Conservation (phyloP, 2,329 filamentous ascomycete species). For the Chrysoporthe austroafricana region DNA sequence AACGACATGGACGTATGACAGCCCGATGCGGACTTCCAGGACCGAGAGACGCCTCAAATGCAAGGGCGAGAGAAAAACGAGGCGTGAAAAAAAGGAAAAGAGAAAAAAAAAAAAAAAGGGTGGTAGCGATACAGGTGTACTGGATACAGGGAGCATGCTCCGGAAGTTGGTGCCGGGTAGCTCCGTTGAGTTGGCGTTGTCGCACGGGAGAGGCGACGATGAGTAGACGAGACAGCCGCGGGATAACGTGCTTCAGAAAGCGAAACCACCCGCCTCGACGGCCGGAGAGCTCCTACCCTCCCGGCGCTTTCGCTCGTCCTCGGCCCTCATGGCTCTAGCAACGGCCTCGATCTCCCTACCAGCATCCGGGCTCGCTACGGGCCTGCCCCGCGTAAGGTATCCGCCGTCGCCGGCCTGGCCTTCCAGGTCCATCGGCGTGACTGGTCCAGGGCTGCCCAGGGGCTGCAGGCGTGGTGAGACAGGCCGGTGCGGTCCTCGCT, state of each 20-base stretch:
- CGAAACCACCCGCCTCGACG: conserved; percentile 38
- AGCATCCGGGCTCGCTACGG: conserved; percentile 30
- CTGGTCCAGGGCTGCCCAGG: conserved; percentile 61
- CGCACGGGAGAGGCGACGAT: not conserved
- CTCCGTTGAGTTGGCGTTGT: not conserved
- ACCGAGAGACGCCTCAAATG: conserved; percentile 5
- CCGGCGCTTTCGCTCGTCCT: conserved; percentile 39
- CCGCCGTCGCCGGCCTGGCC: conserved; percentile 42
- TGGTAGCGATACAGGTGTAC: not conserved
- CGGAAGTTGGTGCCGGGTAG: not conserved
- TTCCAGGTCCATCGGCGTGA: conserved; percentile 64
- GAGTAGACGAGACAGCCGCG: not conserved
- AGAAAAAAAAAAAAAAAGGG: not conserved
- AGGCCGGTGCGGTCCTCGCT: conserved; percentile 37
- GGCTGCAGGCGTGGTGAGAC: conserved; percentile 54
- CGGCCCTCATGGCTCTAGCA: conserved; percentile 37
- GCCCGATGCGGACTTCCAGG: not conserved
- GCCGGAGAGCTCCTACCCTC: conserved; percentile 40
- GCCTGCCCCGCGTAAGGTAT: conserved; percentile 40
- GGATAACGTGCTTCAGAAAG: conserved; percentile 31
- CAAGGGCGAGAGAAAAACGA: not conserved
- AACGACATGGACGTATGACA: not conserved
- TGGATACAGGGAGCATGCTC: not conserved
- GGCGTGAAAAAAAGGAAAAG: not conserved
- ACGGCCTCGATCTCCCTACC: conserved; percentile 35